Conservation (phyloP, 2,329 filamentous ascomycete species). For the Fusarium udum region DNA sequence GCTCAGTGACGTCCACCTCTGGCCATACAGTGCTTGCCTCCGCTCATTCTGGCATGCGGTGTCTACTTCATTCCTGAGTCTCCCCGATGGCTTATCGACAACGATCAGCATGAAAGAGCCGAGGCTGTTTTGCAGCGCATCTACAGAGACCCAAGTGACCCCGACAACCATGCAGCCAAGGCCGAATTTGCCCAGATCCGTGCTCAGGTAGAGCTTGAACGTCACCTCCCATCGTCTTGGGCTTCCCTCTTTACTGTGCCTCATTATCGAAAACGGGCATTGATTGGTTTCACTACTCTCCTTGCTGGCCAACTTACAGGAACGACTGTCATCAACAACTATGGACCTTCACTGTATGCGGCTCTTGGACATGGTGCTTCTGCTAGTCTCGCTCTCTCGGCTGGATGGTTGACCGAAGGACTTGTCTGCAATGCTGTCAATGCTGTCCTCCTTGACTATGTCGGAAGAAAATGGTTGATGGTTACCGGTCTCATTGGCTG, state of each 20-base stretch:
- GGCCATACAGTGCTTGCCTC: background rate
- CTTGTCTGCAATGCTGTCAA: background rate
- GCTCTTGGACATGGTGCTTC: background rate
- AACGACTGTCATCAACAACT: background rate
- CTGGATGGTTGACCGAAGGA: background rate
- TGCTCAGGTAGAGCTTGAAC: background rate
- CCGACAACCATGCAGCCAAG: background rate
- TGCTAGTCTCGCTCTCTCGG: background rate
- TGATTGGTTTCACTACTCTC: background rate
- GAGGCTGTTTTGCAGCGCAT: background rate
- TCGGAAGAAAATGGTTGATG: background rate
- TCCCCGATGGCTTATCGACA: background rate
- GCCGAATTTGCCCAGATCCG: background rate
- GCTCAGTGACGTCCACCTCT: background rate
- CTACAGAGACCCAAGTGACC: background rate
- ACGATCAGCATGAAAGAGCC: background rate
- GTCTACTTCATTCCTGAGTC: background rate
- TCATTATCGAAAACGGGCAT: background rate
- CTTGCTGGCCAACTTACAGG: background rate
- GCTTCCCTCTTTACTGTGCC: background rate
- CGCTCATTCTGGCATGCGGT: background rate
- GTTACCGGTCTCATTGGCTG: background rate
- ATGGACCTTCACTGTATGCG: background rate
- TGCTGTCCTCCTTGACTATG: background rate
- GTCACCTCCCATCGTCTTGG: background rate